Evolutionary conservation across 2,329 filamentous ascomycete species (phyloP).

Genomic region (Shiraia bambusicola): DNA sequence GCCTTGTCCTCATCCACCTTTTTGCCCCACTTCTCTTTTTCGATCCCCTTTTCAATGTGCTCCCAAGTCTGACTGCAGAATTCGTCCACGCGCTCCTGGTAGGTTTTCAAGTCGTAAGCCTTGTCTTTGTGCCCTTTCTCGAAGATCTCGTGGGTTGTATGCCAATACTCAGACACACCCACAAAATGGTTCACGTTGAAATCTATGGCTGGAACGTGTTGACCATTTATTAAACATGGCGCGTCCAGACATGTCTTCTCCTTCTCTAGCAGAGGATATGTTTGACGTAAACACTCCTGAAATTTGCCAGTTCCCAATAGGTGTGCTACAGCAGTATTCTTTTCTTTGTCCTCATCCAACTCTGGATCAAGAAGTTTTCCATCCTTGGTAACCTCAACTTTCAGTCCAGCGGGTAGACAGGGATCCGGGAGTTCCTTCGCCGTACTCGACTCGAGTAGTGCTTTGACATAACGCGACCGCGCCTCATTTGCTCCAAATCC

Average conservation of each 20-base stretch:
- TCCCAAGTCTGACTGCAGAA: slow-evolving; percentile 87
- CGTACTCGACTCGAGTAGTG: slow-evolving; percentile 66
- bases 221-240: slow-evolving; percentile 86
- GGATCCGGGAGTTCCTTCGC: slow-evolving; percentile 80
- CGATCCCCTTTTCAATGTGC: slow-evolving; percentile 67
- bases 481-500: slow-evolving; percentile 97
- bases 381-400: slow-evolving; percentile 71
- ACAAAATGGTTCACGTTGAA: slow-evolving; percentile 98
- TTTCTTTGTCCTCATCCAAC: slow-evolving; percentile 33
- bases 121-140: slow-evolving; percentile 72
- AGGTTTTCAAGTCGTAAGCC: slow-evolving; percentile 86
- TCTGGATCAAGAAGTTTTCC: slow-evolving; percentile 60
- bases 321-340: slow-evolving; percentile 43
- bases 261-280: slow-evolving; percentile 85
- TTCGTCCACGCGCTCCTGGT: slow-evolving; percentile 78
- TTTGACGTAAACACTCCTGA: slow-evolving; percentile 76
- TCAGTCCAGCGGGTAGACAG: slow-evolving; percentile 78
- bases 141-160: slow-evolving; percentile 95
- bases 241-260: slow-evolving; percentile 78
- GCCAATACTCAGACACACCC: slow-evolving; percentile 98
- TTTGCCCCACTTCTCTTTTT: slow-evolving; percentile 68
- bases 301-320: slow-evolving; percentile 86
- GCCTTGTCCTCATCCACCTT: slow-evolving; percentile 74
- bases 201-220: slow-evolving; percentile 92
- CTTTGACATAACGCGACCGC: slow-evolving; percentile 77